Evolutionary conservation across 306 rosid species (phyloP).

Genomic region (Casuarina equisetifolia): DNA sequence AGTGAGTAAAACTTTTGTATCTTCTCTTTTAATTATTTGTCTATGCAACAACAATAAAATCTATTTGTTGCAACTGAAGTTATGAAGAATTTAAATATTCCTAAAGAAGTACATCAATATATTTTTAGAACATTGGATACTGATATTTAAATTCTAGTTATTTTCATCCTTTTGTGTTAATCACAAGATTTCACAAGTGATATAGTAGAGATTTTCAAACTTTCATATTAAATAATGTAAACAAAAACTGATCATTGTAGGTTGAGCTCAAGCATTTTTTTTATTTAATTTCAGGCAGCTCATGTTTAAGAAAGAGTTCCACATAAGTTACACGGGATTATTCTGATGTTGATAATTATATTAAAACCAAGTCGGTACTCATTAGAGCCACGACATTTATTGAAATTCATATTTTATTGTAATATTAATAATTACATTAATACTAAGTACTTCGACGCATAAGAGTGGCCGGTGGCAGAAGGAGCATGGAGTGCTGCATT

Average conservation of each 20-base stretch:
- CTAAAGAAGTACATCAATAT: slow-evolving; percentile 68
- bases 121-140: slow-evolving; percentile 82
- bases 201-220: too few relatives aligned
- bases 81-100: slow-evolving; percentile 72
- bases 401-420: too few relatives aligned
- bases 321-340: slow-evolving; percentile 67
- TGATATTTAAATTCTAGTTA: slow-evolving; percentile 45
- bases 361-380: too few relatives aligned
- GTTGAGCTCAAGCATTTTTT: slow-evolving; percentile 23
- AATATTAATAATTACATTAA: too few relatives aligned
- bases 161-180: neutral
- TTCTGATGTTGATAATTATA: too few relatives aligned
- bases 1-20: too few relatives aligned
- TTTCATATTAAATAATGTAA: neutral
- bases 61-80: slow-evolving; percentile 61
- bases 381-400: too few relatives aligned
- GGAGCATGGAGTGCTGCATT: too few relatives aligned
- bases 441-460: too few relatives aligned
- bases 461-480: too few relatives aligned
- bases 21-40: too few relatives aligned
- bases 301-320: slow-evolving; percentile 70
- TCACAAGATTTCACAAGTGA: too few relatives aligned
- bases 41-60: neutral
- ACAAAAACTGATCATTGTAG: slow-evolving; percentile 1
- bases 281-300: slow-evolving; percentile 56